Evolutionary conservation across 176 grass and related monocot species (phyloP).

Genomic region (Cenchrus purpureus): DNA sequence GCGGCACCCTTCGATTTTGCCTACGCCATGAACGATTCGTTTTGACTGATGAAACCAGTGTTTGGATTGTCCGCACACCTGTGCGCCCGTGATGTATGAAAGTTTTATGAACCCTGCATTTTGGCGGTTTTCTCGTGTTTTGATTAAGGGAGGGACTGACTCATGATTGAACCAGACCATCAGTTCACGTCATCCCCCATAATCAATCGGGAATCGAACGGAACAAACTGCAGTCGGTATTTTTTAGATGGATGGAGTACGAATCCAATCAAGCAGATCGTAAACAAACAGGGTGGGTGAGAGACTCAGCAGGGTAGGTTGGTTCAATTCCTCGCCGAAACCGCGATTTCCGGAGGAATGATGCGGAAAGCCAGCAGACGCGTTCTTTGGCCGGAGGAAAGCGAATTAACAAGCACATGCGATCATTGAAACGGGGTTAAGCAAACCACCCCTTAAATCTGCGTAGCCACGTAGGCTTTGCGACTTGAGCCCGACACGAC

Average conservation of each 20-base stretch:
- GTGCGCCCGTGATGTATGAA: not conserved
- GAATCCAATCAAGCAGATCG: not conserved
- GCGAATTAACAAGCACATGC: not conserved
- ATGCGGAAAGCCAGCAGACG: conserved; percentile 39
- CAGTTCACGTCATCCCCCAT: not conserved
- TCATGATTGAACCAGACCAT: not conserved
- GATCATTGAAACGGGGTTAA: not conserved
- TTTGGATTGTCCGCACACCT: not conserved
- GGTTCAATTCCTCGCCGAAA: not conserved
- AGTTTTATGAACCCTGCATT: not conserved
- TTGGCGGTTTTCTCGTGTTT: not conserved
- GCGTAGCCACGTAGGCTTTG: conserved; percentile 29
- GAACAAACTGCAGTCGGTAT: not conserved
- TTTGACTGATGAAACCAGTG: not conserved
- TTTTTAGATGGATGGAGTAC: not conserved
- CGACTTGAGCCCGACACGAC: not conserved
- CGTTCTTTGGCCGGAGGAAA: not conserved
- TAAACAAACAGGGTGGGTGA: not conserved
- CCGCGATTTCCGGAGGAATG: conserved; percentile 48
- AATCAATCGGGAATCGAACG: not conserved
- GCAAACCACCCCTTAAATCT: not conserved
- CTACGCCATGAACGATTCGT: not conserved
- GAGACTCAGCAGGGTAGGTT: not conserved
- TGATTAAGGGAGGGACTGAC: not conserved
- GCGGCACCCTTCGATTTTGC: not conserved